A percentile compares a stretch with the other conserved stretches of the same genome.
Conservation (phyloP, 2,329 filamentous ascomycete genomes). For the Trichoderma breve region DNA sequence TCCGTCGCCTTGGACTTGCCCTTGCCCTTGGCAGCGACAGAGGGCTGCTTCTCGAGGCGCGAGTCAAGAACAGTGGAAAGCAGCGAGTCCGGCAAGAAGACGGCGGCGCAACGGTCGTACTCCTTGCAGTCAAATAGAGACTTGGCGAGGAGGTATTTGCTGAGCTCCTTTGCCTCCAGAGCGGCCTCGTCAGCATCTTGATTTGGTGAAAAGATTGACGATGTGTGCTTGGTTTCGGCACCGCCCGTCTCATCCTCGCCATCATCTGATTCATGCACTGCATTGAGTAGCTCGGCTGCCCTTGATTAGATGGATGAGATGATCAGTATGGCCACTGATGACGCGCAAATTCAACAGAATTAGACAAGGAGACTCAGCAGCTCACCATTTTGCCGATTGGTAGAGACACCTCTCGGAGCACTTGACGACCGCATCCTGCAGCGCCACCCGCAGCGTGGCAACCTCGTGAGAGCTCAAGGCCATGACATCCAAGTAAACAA, state of each 20-base stretch:
- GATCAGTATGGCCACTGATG: background rate
- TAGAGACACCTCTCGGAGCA: slow-evolving; percentile 95
- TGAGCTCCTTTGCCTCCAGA: slow-evolving; percentile 75
- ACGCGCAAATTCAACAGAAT: background rate
- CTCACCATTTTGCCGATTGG: slow-evolving; percentile 91
- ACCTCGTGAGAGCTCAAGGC: slow-evolving; percentile 55
- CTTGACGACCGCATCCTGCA: slow-evolving; percentile 83
- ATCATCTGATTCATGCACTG: slow-evolving; percentile 64
- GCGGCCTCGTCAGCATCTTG: slow-evolving; percentile 68
- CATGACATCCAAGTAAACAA: slow-evolving; percentile 39
- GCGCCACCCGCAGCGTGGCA: slow-evolving; percentile 65
- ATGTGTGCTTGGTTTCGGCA: slow-evolving; percentile 40
- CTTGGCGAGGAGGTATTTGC: slow-evolving; percentile 86
- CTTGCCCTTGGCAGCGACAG: slow-evolving; percentile 48
- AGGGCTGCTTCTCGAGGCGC: slow-evolving; percentile 36
- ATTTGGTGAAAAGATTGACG: slow-evolving; percentile 53
- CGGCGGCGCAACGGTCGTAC: slow-evolving; percentile 86
- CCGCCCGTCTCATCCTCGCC: slow-evolving; percentile 47
- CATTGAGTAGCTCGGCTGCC: slow-evolving; percentile 90
- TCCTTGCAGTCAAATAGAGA: slow-evolving; percentile 94
- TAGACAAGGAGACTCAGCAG: background rate
- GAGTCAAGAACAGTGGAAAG: slow-evolving; percentile 64
- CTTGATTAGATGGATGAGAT: slow-evolving; percentile 45
- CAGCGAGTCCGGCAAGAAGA: slow-evolving; percentile 80
- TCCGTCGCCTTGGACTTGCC: slow-evolving; percentile 39